Evolutionary conservation across 2,329 filamentous ascomycete genomes (phyloP).

Genomic region (Daldinia sp.): DNA sequence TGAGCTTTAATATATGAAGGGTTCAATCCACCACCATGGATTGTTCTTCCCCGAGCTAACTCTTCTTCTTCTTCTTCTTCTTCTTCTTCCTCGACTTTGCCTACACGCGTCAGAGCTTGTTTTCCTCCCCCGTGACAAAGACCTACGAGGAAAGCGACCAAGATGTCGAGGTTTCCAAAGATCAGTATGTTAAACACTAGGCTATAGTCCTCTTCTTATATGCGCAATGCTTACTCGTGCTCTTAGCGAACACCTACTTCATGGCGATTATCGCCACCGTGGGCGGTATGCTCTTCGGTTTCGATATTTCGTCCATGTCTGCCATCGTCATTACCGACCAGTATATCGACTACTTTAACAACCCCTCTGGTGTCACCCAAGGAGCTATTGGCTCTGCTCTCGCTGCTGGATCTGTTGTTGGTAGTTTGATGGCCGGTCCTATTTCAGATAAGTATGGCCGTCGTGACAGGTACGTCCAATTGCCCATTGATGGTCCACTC

Average conservation of each 20-base stretch:
- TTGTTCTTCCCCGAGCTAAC: slow-evolving; percentile 20
- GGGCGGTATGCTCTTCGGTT: slow-evolving; percentile 59
- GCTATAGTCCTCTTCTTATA: neutral
- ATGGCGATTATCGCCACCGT: slow-evolving; percentile 50
- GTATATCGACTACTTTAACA: slow-evolving; percentile 66
- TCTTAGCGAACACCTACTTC: slow-evolving; percentile 50
- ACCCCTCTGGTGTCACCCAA: slow-evolving; percentile 59
- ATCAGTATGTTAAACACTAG: slow-evolving; percentile 45
- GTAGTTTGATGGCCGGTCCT: slow-evolving; percentile 61
- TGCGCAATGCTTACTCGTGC: slow-evolving; percentile 29
- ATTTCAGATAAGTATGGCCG: slow-evolving; percentile 63
- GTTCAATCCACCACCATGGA: slow-evolving; percentile 32
- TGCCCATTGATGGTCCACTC: neutral
- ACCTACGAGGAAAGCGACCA: slow-evolving; percentile 36
- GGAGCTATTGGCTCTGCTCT: slow-evolving; percentile 66
- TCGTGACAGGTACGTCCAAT: slow-evolving; percentile 51
- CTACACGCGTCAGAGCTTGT: slow-evolving; percentile 26
- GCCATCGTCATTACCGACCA: slow-evolving; percentile 66
- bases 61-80: slow-evolving; percentile 23
- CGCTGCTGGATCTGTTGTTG: slow-evolving; percentile 64
- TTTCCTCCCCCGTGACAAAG: slow-evolving; percentile 15
- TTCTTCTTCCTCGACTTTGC: slow-evolving; percentile 19
- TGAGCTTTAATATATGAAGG: slow-evolving; percentile 45
- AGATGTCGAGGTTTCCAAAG: slow-evolving; percentile 49
- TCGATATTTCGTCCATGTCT: slow-evolving; percentile 70